Conservation (phyloP, 352 stramenopile genomes). For the Globisporangium iwayamae region DNA sequence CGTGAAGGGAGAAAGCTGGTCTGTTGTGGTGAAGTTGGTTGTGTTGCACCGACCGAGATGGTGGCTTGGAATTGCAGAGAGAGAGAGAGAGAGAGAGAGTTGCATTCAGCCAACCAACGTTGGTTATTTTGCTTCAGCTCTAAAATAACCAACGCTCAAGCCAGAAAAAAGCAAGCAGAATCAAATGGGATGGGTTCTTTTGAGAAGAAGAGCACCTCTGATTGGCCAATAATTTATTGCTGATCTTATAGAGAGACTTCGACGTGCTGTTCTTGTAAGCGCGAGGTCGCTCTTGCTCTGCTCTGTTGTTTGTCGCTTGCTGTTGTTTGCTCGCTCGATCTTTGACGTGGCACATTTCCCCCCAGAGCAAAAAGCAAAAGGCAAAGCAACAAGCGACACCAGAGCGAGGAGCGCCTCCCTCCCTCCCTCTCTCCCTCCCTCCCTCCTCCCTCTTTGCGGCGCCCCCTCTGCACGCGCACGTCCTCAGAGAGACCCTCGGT, state of each 20-base stretch:
- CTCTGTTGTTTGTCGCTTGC: too few species aligned
- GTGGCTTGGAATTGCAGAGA: background rate
- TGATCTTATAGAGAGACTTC: slow-evolving; percentile 7
- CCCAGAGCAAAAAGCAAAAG: background rate
- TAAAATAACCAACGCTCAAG: slow-evolving; percentile 5
- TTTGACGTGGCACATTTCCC: slow-evolving; percentile 15
- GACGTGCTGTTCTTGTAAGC: background rate
- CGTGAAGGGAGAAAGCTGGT: too few species aligned
- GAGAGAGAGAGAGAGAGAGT: background rate
- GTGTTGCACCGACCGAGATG: too few species aligned
- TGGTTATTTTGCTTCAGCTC: background rate
- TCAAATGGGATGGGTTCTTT: background rate
- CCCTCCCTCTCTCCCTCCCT: background rate
- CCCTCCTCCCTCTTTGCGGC: background rate
- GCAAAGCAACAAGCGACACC: slow-evolving; percentile 1
- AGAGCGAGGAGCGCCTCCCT: background rate
- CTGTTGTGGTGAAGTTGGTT: too few species aligned
- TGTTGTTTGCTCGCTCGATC: slow-evolving; percentile 9
- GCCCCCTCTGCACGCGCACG: background rate
- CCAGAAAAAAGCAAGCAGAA: too few species aligned
- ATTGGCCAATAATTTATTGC: background rate
- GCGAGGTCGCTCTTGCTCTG: slow-evolving; percentile 1
- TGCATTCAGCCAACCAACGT: background rate
- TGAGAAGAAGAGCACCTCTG: background rate
- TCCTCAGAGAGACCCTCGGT: background rate